Base-by-base conservation (phyloP, 805 yeast species). In the Saccharomycopsis synnaedendra region DNA sequence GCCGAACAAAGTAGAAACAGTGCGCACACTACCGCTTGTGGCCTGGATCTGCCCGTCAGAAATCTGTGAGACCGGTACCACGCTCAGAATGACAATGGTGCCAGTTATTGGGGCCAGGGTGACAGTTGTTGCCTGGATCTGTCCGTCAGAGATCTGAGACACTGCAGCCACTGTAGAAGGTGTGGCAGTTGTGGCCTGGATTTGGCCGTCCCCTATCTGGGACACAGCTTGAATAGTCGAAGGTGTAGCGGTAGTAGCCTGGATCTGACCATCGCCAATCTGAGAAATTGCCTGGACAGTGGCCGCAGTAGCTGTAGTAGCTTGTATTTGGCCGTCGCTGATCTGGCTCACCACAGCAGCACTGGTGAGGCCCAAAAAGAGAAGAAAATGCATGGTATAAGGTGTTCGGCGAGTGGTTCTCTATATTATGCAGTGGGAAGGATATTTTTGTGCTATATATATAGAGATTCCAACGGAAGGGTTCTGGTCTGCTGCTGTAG, bases 141-240 rank as follows among this genome's bases (percentile, higher is more conserved):
- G 72, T 46, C 74, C 74, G 51, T 70, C 76, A 46, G 58, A 51
- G 47, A 68, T 64, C 56, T 72, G 63, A 55, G 69, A 68, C 37
- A 69, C 67, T 49, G 67, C 67, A 53, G 62, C 67, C n/a, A 50
- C 50, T 7, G 50, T 60, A 9, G 53, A 51, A n/a, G 49, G 51
- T 30, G 60, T 48, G 3, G 55, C 11, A 36, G 48, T 41, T 9
- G 47, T 47, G 33, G 63, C 61, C 54, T 60, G 62, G 43, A 60
- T 54, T 54, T 60, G 64, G 47, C 64, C 64, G 46, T 61, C 64
- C 43, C 54, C 28, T 34, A 58, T 59, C 54, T 60, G 62, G 40
- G 62, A 56, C 35, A 59, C 55, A 39, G 56, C 56, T 44, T 47
- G 46, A 40, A 52, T 54, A 5, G 60, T 47, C 5, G 31, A 57